phyloP scores from a whole-genome alignment of 2,329 filamentous ascomycete species.

The Cercospora citrullina region DNA sequence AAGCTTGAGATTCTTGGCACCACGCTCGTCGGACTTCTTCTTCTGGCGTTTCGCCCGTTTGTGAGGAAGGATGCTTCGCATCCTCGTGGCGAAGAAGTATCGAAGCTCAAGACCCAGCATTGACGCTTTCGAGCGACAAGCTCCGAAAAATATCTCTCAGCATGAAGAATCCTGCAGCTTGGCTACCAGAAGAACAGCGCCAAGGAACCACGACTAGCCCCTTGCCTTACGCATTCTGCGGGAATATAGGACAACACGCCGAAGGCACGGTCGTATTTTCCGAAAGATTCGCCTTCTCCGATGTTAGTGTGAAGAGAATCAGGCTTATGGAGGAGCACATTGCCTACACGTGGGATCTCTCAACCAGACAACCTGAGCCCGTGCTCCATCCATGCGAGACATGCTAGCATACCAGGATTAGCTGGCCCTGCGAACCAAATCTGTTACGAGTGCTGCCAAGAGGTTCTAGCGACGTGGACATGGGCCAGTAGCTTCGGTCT shows the following conservation, averaged over 20 bases:
- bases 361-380: not conserved
- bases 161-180: not conserved
- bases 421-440: slow-evolving; percentile 6
- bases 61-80: not conserved
- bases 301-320: slow-evolving; percentile 6
- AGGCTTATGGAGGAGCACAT: not conserved
- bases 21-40: not conserved
- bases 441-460: not conserved
- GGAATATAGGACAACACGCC: not conserved
- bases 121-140: not conserved
- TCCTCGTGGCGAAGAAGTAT: not conserved
- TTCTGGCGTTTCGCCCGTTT: slow-evolving; percentile 7
- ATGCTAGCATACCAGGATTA: slow-evolving; percentile 2
- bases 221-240: not conserved
- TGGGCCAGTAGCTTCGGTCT: slow-evolving; percentile 9
- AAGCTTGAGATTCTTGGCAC: slow-evolving; percentile 14
- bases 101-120: not conserved
- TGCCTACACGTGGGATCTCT: slow-evolving; percentile 3
- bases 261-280: not conserved
- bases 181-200: not conserved
- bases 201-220: not conserved
- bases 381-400: not conserved
- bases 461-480: not conserved
- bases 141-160: not conserved
- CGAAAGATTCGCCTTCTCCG: not conserved